Evolutionary conservation across 805 yeast genomes (phyloP).

Genomic region (Myxozyma neglecta): DNA sequence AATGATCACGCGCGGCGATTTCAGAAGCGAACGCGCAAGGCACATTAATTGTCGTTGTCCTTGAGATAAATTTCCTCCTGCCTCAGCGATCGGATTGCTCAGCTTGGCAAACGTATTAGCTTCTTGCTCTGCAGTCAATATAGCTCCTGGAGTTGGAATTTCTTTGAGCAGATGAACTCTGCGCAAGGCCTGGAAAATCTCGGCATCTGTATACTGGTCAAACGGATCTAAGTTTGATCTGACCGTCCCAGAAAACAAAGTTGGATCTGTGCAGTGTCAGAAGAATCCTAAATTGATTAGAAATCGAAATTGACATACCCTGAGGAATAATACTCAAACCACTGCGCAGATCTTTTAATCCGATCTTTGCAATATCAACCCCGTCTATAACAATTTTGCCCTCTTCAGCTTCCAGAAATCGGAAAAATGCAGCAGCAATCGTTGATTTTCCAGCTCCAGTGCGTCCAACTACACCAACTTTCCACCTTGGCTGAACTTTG

Average conservation of each 20-base stretch:
- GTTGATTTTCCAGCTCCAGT: constrained; percentile 99
- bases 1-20: constrained; percentile 66
- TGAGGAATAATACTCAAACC: constrained; percentile 74
- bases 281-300: constrained; percentile 52
- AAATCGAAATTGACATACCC: constrained; percentile 55
- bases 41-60: constrained; percentile 89
- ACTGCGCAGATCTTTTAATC: constrained; percentile 61
- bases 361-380: constrained; percentile 58
- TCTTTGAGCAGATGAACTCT: constrained; percentile 19
- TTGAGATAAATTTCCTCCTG: constrained; percentile 77
- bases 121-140: constrained; percentile 4
- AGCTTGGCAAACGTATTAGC: constrained; percentile 51
- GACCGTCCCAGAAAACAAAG: constrained; percentile 68
- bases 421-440: constrained; percentile 86
- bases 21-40: constrained; percentile 73
- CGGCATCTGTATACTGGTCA: constrained; percentile 54
- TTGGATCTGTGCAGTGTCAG: constrained; percentile 73
- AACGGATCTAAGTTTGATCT: constrained; percentile 75
- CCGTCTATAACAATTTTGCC: constrained; percentile 68
- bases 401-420: constrained; percentile 53
- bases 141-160: not conserved
- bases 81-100: constrained; percentile 58
- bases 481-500: constrained; percentile 70
- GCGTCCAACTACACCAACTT: constrained; percentile 94
- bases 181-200: constrained; percentile 36